A percentile compares a stretch with the other conserved stretches of the same genome.
Conservation (phyloP, 2,329 filamentous ascomycete genomes). For the Talaromyces sp. region DNA sequence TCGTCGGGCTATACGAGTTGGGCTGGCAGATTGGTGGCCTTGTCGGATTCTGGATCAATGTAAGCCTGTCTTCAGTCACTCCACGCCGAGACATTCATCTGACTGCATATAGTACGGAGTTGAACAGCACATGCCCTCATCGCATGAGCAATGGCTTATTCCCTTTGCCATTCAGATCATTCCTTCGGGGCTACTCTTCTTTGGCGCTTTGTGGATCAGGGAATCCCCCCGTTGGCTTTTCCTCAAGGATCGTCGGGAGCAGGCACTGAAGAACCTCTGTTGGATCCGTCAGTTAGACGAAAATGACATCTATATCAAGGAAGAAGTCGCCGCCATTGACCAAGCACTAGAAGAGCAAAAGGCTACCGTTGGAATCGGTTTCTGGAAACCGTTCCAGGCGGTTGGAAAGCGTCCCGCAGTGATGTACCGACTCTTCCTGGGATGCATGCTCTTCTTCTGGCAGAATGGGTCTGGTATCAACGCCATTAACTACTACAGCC, state of each 20-base stretch:
- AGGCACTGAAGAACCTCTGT: background rate
- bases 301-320: conserved; percentile 48
- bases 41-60: background rate
- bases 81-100: background rate
- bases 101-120: background rate
- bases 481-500: conserved; percentile 28
- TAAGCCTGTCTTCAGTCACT: background rate
- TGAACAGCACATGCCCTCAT: background rate
- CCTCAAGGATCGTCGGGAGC: background rate
- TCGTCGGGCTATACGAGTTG: background rate
- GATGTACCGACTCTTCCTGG: conserved; percentile 55
- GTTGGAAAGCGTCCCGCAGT: background rate
- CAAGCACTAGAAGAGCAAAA: conserved; percentile 42
- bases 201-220: background rate
- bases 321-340: conserved; percentile 52
- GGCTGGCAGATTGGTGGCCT: background rate
- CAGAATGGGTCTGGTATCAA: conserved; percentile 14
- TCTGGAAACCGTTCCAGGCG: conserved; percentile 44
- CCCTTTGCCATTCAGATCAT: background rate
- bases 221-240: background rate
- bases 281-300: background rate
- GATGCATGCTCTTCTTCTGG: conserved; percentile 62
- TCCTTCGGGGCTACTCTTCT: background rate
- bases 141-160: background rate
- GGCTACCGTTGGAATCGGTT: conserved; percentile 45